Evolutionary conservation across 768 basidiomycete species (phyloP), one percentile per base, ranked within the genome.

Genomic region (Hypsizygus marmoreus): DNA sequence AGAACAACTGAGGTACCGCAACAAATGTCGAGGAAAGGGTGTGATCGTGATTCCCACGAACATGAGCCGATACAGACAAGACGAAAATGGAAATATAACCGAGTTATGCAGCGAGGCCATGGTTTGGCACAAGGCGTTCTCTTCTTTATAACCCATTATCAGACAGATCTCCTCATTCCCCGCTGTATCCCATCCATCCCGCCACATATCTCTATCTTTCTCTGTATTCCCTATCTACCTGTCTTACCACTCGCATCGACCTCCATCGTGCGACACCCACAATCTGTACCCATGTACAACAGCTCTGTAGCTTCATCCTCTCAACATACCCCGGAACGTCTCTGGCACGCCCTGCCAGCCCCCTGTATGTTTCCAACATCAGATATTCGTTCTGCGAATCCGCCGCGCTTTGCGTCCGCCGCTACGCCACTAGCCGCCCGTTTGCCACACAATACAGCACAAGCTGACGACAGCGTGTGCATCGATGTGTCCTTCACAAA

Each of bases 1-100:
- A 37, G 45, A 52, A 41, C 37, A 40, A 45, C 42, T 45, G 34
- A 41, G n/a, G 37, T n/a, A n/a, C n/a, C n/a, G n/a, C n/a, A n/a
- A n/a, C n/a, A n/a, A n/a, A n/a, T n/a, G n/a, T n/a, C n/a, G 33
- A 32, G 30, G 24, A 37, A 53, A 46, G 36, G 38, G 40, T 13
- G 28, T 28, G 52, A 47, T 50, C 43, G 48, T 40, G 29, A 31
- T 54, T 56, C 55, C 41, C 54, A 58, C 57, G 50, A 42, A 32
- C 19, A 19, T 47, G 26, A 51, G 35, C 54, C 53, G 55, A 55
- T 50, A 20, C 46, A 53, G 45, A 50, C 33, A 48, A 62, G 54
- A 50, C 67, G 62, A 59, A 70, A 67, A 59, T 60, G 66, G 66
- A 64, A 59, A 60, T 57, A 65, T 61, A 62, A 58, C 51, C 51